Conservation (phyloP, 2,329 filamentous ascomycete genomes). For the Trichoderma lentiforme region DNA sequence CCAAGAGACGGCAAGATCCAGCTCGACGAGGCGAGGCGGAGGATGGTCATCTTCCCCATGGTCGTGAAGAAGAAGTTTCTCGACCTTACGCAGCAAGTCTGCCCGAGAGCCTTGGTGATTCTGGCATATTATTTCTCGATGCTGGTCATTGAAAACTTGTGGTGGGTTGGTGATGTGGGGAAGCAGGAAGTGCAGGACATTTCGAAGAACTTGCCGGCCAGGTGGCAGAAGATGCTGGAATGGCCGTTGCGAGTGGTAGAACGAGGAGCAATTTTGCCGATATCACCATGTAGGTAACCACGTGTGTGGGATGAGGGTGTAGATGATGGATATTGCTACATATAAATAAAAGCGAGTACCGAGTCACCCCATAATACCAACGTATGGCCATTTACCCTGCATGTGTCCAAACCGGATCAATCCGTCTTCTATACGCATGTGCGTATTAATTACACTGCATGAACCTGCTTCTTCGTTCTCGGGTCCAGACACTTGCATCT, state of each 20-base stretch:
- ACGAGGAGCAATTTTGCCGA: not conserved
- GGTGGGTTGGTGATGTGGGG: constrained; percentile 19
- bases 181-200: constrained; percentile 17
- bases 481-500: not conserved
- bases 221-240: constrained; percentile 13
- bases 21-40: constrained; percentile 10
- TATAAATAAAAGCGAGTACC: not conserved
- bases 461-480: constrained; percentile 10
- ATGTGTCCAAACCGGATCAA: not conserved
- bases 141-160: constrained; percentile 8
- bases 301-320: not conserved
- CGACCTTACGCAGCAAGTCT: constrained; percentile 6
- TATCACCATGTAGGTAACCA: not conserved
- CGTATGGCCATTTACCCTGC: not conserved
- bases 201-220: not conserved
- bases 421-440: not conserved
- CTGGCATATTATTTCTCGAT: constrained; percentile 22
- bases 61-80: constrained; percentile 19
- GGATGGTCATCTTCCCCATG: constrained; percentile 19
- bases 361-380: not conserved
- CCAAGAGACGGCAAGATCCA: not conserved
- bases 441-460: not conserved
- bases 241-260: constrained; percentile 13
- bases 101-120: constrained; percentile 18
- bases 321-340: not conserved